Percentiles rank a stretch among this genome's conserved stretches.
Evolutionary conservation across 179 eudicot genomes (phyloP).

Genomic region (Silene coronaria): DNA sequence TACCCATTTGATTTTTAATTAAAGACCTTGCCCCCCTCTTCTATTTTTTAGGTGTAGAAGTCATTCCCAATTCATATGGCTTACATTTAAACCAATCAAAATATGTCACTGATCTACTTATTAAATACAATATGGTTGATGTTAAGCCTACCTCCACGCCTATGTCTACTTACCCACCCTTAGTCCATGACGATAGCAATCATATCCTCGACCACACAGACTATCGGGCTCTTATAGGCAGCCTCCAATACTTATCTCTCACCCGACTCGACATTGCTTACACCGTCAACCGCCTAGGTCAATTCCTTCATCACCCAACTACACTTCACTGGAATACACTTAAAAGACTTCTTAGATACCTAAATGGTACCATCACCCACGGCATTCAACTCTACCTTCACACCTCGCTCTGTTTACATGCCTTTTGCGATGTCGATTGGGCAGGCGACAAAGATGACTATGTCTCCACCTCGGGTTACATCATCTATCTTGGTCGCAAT

Average conservation of each 20-base stretch:
- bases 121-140: background rate
- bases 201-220: background rate
- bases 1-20: background rate
- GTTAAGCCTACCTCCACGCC: background rate
- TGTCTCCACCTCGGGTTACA: too few species aligned
- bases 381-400: too few species aligned
- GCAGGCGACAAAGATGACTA: too few species aligned
- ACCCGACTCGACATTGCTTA: background rate
- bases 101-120: background rate
- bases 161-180: background rate
- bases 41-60: background rate
- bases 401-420: too few species aligned
- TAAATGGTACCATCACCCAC: background rate
- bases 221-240: background rate
- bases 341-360: background rate
- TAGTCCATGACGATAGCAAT: too few species aligned
- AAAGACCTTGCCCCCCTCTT: background rate
- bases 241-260: background rate
- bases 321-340: background rate
- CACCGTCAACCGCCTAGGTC: background rate
- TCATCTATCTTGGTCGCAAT: too few species aligned
- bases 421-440: too few species aligned
- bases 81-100: background rate
- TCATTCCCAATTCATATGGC: background rate
- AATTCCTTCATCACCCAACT: background rate